These are phyloP conservation scores for Paraphaeosphaeria minitans DNA, from an alignment of 2,329 filamentous ascomycete species.

Conservation along the genomic window DNA sequence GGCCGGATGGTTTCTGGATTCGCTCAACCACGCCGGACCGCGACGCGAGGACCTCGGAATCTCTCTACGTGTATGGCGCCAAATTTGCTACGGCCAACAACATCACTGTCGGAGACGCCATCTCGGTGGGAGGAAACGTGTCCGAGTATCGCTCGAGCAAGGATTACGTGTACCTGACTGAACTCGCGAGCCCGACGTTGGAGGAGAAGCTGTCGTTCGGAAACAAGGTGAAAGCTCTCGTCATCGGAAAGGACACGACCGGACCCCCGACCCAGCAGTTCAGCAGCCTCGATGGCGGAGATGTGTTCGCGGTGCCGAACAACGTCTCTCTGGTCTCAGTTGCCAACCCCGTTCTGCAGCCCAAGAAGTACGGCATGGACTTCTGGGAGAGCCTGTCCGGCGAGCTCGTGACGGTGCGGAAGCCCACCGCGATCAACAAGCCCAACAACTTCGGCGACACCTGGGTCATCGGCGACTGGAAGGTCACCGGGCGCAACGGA, in stretches of 20 bases:
- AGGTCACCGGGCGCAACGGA: conserved; percentile 64
- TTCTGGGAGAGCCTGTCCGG: conserved; percentile 75
- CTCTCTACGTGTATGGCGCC: conserved; percentile 67
- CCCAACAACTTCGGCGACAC: conserved; percentile 71
- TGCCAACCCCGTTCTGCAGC: conserved; percentile 65
- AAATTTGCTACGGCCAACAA: conserved; percentile 51
- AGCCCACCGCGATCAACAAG: conserved; percentile 61
- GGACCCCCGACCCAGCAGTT: conserved; percentile 66
- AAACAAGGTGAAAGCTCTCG: conserved; percentile 61
- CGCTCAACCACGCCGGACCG: conserved; percentile 63
- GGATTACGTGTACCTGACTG: conserved; percentile 67
- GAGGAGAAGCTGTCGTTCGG: conserved; percentile 59
- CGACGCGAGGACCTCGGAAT: conserved; percentile 65
- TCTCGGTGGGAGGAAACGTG: conserved; percentile 65
- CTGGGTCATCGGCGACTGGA: conserved; percentile 71
- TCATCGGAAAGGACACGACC: conserved; percentile 63
- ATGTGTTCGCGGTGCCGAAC: conserved; percentile 69
- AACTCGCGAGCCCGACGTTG: conserved; percentile 63
- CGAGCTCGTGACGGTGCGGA: conserved; percentile 68
- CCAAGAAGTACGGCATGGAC: conserved; percentile 68
- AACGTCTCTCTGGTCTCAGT: conserved; percentile 62
- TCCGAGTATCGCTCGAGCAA: conserved; percentile 62
- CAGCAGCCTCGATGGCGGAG: conserved; percentile 66
- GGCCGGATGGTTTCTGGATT: conserved; percentile 66
- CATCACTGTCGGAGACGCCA: conserved; percentile 65